Base-by-base conservation (phyloP, 2,329 filamentous ascomycete genomes). In the Botrytis aclada region DNA sequence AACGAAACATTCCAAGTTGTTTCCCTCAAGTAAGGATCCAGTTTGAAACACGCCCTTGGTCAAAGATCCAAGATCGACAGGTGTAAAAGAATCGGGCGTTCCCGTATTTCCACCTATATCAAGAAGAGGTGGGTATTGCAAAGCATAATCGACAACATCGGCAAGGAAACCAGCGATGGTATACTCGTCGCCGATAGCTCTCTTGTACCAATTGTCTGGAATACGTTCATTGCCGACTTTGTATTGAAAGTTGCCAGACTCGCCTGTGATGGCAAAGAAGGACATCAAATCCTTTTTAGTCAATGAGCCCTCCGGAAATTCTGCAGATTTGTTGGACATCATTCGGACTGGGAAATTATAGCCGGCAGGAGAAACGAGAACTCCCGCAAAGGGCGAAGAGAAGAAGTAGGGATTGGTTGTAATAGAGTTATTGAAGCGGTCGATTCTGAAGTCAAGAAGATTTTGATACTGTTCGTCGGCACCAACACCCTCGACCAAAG, bases 81-180 rank as follows among this genome's bases (percentile, higher is more conserved):
- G 85, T 6, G 83, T 80, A 75, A 88, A 88, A n/a, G 82, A 84
- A 79, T 88, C 85, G 14, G 85, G 82, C 1, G 81, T 82, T n/a
- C 86, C 85, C 5, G 83, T 83, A 76, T 88, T 88, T 18, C 87
- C 87, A 14, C 87, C 87, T 22, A 88, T 82, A 73, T 82, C 83
- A 32, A 79, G 81, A n/a, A 86, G 81, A 32, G 83, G 79, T 0
- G 85, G 85, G 69, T 86, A 82, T 74, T 83, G 80, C 32, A 77
- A 4, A 5, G 82, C 77, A 74, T 78, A 81, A 45, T 76, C 75
- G 10, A 84, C 72, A 6, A 84, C 76, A 75, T 87, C 85, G 12
- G 83, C 75, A 85, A 18, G 82, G 72, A 81, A 73, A 34, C 56
- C 60, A 4, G 34, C 34, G 29, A 87, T 80, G 25, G 82, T 82